Evolutionary conservation across 176 grass and related monocot species (phyloP).

Genomic region (Carex kokanica): DNA sequence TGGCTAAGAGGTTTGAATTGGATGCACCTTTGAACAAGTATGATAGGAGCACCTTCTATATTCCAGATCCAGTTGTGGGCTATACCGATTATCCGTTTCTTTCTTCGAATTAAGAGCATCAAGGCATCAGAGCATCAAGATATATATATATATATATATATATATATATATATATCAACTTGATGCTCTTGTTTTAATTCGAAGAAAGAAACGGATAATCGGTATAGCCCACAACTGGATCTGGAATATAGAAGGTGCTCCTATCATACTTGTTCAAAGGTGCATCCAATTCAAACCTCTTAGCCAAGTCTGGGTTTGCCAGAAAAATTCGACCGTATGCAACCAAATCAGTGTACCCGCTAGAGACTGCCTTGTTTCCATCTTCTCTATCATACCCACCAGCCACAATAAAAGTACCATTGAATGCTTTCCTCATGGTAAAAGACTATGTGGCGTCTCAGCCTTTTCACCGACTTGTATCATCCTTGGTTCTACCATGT

Average conservation of each 20-base stretch:
- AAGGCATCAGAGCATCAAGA: not conserved
- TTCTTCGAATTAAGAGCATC: not conserved
- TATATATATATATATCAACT: not conserved
- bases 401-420: slow-evolving; percentile 16
- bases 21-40: slow-evolving; percentile 33
- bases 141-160: too few relatives aligned
- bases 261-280: slow-evolving; percentile 29
- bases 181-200: not conserved
- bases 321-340: slow-evolving; percentile 25
- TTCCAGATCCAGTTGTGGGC: slow-evolving; percentile 23
- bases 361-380: slow-evolving; percentile 8
- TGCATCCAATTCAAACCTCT: slow-evolving; percentile 26
- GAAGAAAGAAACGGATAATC: slow-evolving; percentile 29
- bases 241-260: slow-evolving; percentile 19
- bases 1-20: slow-evolving; percentile 24
- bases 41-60: slow-evolving; percentile 22
- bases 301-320: slow-evolving; percentile 29
- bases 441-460: slow-evolving; percentile 13
- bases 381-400: slow-evolving; percentile 27
- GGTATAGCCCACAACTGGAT: slow-evolving; percentile 31
- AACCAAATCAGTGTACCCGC: slow-evolving; percentile 27
- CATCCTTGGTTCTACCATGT: slow-evolving; percentile 35
- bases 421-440: slow-evolving; percentile 27
- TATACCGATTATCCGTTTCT: slow-evolving; percentile 32
- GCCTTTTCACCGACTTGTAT: not conserved